These are phyloP conservation scores for Botrytis fabae DNA, from an alignment of 2,329 filamentous ascomycete genomes.

Conservation along the genomic window DNA sequence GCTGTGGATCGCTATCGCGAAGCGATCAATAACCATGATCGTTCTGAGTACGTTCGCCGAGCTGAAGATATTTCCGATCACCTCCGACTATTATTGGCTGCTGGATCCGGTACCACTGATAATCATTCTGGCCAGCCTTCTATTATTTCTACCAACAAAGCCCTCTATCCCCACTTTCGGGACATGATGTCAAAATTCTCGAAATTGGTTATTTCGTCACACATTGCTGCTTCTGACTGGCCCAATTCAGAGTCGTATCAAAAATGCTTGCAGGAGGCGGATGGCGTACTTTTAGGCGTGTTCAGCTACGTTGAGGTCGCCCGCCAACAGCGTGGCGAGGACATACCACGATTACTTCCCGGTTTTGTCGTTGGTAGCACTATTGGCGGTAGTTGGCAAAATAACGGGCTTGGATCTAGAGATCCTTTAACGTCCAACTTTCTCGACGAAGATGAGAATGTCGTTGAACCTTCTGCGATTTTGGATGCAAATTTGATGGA, in stretches of 20 bases:
- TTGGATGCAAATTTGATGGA: constrained; percentile 79
- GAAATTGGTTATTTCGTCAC: constrained; percentile 96
- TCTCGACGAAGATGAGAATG: constrained; percentile 76
- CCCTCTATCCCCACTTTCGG: constrained; percentile 92
- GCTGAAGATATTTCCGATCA: constrained; percentile 99
- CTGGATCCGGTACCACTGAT: constrained; percentile 94
- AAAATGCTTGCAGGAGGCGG: constrained; percentile 96
- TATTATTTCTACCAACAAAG: constrained; percentile 98
- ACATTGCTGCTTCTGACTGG: constrained; percentile 96
- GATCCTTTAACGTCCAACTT: constrained; percentile 80
- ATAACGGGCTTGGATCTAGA: constrained; percentile 63
- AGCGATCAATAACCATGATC: constrained; percentile 78
- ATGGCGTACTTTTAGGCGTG: constrained; percentile 89
- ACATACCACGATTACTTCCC: constrained; percentile 88
- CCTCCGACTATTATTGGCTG: constrained; percentile 86
- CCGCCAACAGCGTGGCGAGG: constrained; percentile 86
- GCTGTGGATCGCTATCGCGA: constrained; percentile 89
- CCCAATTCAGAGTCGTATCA: constrained; percentile 90
- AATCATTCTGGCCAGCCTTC: constrained; percentile 98
- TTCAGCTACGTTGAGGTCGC: constrained; percentile 97
- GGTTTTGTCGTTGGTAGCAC: constrained; percentile 88
- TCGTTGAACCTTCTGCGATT: constrained; percentile 67
- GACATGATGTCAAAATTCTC: constrained; percentile 99
- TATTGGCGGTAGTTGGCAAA: constrained; percentile 85
- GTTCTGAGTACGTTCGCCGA: constrained; percentile 86